Conservation (phyloP, 257 asterid species). For the Agastache rugosa region DNA sequence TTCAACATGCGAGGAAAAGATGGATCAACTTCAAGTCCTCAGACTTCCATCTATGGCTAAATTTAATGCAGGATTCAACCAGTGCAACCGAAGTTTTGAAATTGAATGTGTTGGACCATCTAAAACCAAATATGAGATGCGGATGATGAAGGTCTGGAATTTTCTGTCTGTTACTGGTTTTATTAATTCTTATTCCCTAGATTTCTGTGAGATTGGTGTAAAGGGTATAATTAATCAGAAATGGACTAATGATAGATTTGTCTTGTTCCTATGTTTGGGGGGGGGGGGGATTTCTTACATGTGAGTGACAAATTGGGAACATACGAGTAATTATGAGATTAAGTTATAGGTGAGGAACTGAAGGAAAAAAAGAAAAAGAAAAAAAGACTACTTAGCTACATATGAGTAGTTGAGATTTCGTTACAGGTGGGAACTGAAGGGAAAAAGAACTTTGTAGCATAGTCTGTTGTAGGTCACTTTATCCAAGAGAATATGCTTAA, state of each 20-base stretch:
- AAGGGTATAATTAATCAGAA: neutral
- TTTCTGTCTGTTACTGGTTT: constrained; percentile 8
- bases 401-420: too few relatives aligned
- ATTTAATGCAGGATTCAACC: constrained; percentile 90
- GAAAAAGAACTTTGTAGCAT: too few relatives aligned
- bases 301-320: too few relatives aligned
- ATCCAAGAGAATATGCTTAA: too few relatives aligned
- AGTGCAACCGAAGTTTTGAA: constrained; percentile 88
- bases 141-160: constrained; percentile 80
- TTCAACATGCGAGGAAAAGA: constrained; percentile 84
- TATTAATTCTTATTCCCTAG: constrained; percentile 6
- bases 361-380: too few relatives aligned
- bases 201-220: neutral
- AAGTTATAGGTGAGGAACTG: too few relatives aligned
- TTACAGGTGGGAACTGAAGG: too few relatives aligned
- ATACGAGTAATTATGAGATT: too few relatives aligned
- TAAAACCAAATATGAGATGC: constrained; percentile 75
- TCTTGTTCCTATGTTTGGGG: neutral
- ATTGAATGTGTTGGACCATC: constrained; percentile 91
- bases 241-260: constrained; percentile 5
- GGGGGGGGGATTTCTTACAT: too few relatives aligned
- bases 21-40: constrained; percentile 96
- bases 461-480: too few relatives aligned
- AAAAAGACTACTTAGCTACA: too few relatives aligned
- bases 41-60: constrained; percentile 98